Percentiles rank a stretch among this genome's conserved stretches.
Conservation (phyloP, 768 basidiomycete genomes). For the Trametopsis cervina region DNA sequence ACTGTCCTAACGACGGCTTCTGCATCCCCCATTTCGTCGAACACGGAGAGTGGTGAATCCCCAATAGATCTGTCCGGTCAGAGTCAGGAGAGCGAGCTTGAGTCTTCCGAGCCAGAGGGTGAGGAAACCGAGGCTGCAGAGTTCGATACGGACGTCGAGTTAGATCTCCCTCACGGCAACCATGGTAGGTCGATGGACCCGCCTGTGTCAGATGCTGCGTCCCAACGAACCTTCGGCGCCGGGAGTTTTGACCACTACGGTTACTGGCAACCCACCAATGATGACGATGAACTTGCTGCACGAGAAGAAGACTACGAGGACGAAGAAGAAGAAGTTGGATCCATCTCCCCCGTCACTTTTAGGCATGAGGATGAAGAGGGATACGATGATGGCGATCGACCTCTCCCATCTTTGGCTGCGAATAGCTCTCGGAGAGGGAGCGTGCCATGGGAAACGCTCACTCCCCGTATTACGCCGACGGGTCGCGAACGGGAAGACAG, state of each 20-base stretch:
- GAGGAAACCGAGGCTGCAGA: slow-evolving; percentile 14
- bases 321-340: slow-evolving; percentile 5
- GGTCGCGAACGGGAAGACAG: slow-evolving; percentile 51
- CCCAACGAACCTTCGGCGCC: slow-evolving; percentile 43
- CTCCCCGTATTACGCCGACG: slow-evolving; percentile 11
- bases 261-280: slow-evolving; percentile 16
- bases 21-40: neutral
- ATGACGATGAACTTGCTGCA: slow-evolving; percentile 22
- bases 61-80: slow-evolving; percentile 5
- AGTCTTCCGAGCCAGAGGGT: slow-evolving; percentile 15
- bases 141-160: slow-evolving; percentile 28
- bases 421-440: slow-evolving; percentile 41
- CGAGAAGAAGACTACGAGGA: slow-evolving; percentile 21
- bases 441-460: slow-evolving; percentile 50
- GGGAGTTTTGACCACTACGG: slow-evolving; percentile 19
- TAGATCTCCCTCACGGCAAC: slow-evolving; percentile 21
- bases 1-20: neutral
- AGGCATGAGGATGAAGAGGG: slow-evolving; percentile 14
- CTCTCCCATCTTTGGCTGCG: slow-evolving; percentile 1
- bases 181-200: slow-evolving; percentile 13
- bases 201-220: slow-evolving; percentile 35
- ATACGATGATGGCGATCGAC: slow-evolving; percentile 8
- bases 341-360: slow-evolving; percentile 11
- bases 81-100: slow-evolving; percentile 16
- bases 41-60: neutral